phyloP scores from a whole-genome alignment of 805 yeast genomes.

The Candida railenensis region DNA sequence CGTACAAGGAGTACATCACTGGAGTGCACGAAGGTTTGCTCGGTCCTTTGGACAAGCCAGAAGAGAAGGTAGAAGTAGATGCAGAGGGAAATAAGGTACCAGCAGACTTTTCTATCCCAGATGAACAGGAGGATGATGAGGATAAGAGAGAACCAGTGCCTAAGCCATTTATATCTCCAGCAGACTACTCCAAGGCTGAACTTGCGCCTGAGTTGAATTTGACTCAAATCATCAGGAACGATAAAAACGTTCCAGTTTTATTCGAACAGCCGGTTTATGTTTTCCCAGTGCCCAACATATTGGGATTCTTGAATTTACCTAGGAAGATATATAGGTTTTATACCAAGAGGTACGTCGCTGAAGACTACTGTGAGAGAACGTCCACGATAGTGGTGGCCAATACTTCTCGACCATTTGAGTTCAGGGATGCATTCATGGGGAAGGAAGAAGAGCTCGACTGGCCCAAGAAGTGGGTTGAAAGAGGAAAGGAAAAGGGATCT shows the following conservation, averaged over 20 bases:
- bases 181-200: slow-evolving; percentile 51
- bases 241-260: slow-evolving; percentile 51
- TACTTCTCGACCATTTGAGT: slow-evolving; percentile 53
- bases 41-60: slow-evolving; percentile 71
- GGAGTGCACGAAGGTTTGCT: slow-evolving; percentile 94
- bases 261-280: slow-evolving; percentile 79
- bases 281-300: slow-evolving; percentile 69
- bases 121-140: slow-evolving; percentile 23
- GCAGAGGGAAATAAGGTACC: background rate
- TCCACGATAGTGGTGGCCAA: slow-evolving; percentile 51
- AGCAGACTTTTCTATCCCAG: slow-evolving; percentile 23
- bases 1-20: slow-evolving; percentile 84
- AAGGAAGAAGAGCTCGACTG: slow-evolving; percentile 76
- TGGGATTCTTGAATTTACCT: slow-evolving; percentile 80
- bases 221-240: slow-evolving; percentile 21
- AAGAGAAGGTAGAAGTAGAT: slow-evolving; percentile 17
- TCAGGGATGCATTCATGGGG: slow-evolving; percentile 42
- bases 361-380: slow-evolving; percentile 56
- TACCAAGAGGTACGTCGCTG: slow-evolving; percentile 68
- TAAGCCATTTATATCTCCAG: slow-evolving; percentile 61
- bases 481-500: slow-evolving; percentile 69
- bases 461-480: slow-evolving; percentile 82
- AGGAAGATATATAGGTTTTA: slow-evolving; percentile 75
- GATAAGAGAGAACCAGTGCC: slow-evolving; percentile 46
- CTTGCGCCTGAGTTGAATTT: slow-evolving; percentile 62